A percentile compares a stretch with the other conserved stretches of the same genome.
Conservation (phyloP, 192 early-diverging fungal species). For the Glomus cerebriforme region DNA sequence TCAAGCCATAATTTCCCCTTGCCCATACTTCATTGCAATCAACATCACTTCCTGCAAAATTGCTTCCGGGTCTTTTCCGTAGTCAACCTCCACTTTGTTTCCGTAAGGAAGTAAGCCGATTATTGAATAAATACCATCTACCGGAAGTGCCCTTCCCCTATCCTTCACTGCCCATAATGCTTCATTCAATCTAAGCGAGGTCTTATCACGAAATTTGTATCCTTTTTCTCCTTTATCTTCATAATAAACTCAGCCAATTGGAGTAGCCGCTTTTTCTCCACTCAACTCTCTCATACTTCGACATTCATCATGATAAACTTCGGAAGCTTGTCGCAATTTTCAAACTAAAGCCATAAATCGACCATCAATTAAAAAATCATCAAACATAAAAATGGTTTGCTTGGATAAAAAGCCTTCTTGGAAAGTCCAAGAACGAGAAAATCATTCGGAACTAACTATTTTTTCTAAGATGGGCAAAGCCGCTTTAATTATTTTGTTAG, state of each 20-base stretch:
- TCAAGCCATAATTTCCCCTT: too few species aligned
- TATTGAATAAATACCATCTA: constrained; percentile 16
- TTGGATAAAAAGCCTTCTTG: constrained; percentile 2
- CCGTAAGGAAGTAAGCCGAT: not conserved
- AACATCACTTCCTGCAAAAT: not conserved
- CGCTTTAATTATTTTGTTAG: not conserved
- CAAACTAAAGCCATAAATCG: constrained; percentile 1
- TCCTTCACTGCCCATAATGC: not conserved
- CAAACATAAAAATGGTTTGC: constrained; percentile 22
- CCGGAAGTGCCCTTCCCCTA: not conserved
- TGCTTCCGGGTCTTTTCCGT: not conserved
- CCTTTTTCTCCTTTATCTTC: not conserved
- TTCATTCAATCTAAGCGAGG: not conserved
- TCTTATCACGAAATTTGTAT: too few species aligned
- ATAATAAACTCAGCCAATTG: constrained; percentile 8
- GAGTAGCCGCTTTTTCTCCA: constrained; percentile 2
- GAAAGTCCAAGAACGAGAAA: constrained; percentile 12
- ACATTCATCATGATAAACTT: not conserved
- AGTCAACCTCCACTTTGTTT: not conserved
- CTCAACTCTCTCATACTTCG: not conserved
- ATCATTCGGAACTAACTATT: constrained; percentile 20
- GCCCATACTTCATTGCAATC: not conserved
- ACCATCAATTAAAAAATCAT: constrained; percentile 24
- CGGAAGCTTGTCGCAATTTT: not conserved
- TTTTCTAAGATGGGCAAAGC: too few species aligned